Evolutionary conservation across 148 eudicot genomes (phyloP).

Genomic region (Amaranthus cruentus): DNA sequence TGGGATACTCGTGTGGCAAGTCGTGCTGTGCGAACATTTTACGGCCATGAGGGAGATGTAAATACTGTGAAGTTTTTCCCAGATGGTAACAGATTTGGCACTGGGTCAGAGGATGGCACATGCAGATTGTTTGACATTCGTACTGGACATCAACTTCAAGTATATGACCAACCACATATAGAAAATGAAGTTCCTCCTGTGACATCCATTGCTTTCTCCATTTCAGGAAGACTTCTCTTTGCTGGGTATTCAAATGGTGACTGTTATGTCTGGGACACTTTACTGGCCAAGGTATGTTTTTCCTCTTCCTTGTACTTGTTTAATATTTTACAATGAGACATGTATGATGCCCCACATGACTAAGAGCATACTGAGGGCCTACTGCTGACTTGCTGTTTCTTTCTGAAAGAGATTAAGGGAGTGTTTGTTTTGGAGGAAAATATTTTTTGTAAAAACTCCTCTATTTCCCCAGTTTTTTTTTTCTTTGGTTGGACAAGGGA

Average conservation of each 20-base stretch:
- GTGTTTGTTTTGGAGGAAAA: no score
- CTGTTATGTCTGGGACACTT: constrained; percentile 96
- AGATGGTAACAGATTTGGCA: constrained; percentile 96
- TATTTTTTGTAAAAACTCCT: no score
- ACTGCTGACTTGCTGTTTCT: neutral
- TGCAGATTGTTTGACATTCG: constrained; percentile 89
- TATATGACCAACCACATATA: constrained; percentile 55
- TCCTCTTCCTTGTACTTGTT: neutral
- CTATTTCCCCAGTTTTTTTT: no score
- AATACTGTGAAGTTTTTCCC: constrained; percentile 93
- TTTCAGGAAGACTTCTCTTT: constrained; percentile 91
- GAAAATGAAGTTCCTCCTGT: constrained; percentile 64
- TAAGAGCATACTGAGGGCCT: neutral
- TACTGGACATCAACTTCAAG: constrained; percentile 97
- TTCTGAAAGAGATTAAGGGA: neutral
- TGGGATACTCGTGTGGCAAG: constrained; percentile 99
- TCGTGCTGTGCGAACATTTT: constrained; percentile 88
- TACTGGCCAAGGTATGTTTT: constrained; percentile 68
- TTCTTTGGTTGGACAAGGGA: no score
- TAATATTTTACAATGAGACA: neutral
- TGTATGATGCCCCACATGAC: neutral
- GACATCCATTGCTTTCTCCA: constrained; percentile 82
- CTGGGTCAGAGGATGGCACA: constrained; percentile 95
- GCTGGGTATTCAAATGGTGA: constrained; percentile 82
- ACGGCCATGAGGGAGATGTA: constrained; percentile 93